phyloP scores from a whole-genome alignment of 1,139 yeast species.

The Suhomyces taliae region DNA sequence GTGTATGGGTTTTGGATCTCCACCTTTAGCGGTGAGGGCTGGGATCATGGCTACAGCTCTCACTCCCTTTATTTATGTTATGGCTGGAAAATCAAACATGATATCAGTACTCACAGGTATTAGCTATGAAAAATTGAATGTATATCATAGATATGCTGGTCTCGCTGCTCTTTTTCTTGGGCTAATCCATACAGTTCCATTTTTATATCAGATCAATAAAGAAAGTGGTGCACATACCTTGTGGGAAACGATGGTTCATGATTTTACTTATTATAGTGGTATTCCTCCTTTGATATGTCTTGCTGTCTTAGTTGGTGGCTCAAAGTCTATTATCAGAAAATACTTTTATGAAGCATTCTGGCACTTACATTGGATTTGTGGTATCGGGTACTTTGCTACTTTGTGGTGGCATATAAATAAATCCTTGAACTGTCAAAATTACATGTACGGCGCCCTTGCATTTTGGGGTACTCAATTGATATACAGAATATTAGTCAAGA shows the following conservation, averaged over 20 bases:
- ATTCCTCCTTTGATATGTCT: constrained; percentile 48
- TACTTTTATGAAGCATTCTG: constrained; percentile 52
- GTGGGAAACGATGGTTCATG: constrained; percentile 15
- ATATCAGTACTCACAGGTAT: constrained; percentile 54
- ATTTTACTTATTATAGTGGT: constrained; percentile 30
- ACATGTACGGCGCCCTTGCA: constrained; percentile 57
- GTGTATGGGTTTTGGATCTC: constrained; percentile 60
- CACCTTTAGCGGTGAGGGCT: constrained; percentile 59
- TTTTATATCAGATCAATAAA: constrained; percentile 41
- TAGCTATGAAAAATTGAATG: constrained; percentile 55
- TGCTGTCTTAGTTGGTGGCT: constrained; percentile 46
- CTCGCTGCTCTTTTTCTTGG: constrained; percentile 49
- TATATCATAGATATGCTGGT: constrained; percentile 52
- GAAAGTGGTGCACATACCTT: constrained; percentile 51
- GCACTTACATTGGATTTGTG: constrained; percentile 60
- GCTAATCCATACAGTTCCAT: constrained; percentile 56
- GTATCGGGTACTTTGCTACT: constrained; percentile 53
- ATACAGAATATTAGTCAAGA: constrained; percentile 51
- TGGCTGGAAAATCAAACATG: constrained; percentile 55
- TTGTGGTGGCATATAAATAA: constrained; percentile 51
- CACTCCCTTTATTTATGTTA: constrained; percentile 50
- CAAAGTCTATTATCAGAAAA: constrained; percentile 46
- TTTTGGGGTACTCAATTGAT: constrained; percentile 57
- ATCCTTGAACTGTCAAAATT: constrained; percentile 41
- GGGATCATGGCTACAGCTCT: constrained; percentile 56